Evolutionary conservation across 2,329 filamentous ascomycete species (phyloP).

Genomic region (Lasiodiplodia hormozganensis): DNA sequence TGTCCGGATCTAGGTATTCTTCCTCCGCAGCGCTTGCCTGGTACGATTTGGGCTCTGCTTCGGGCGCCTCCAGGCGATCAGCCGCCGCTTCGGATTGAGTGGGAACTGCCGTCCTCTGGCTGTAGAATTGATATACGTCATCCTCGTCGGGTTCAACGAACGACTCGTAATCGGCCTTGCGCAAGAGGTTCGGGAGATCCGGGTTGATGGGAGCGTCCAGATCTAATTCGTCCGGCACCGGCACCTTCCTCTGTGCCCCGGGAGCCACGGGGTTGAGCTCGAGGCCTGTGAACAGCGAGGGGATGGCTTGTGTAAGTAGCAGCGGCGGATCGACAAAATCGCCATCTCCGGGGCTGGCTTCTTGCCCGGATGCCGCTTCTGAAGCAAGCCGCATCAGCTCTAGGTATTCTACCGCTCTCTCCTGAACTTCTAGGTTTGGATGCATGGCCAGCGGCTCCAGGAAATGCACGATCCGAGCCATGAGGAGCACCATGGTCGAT

Average conservation of each 20-base stretch:
- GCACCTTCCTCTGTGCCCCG: conserved; percentile 85
- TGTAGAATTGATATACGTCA: conserved; percentile 55
- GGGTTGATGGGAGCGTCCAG: conserved; percentile 83
- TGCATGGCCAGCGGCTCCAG: conserved; percentile 81
- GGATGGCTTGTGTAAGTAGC: conserved; percentile 88
- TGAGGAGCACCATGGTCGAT: conserved; percentile 75
- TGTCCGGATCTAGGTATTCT: conserved; percentile 73
- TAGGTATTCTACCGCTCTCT: conserved; percentile 89
- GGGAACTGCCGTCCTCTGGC: conserved; percentile 47
- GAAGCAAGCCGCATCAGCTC: conserved; percentile 87
- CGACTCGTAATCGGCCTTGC: conserved; percentile 54
- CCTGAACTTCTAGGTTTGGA: conserved; percentile 91
- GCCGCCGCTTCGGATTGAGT: conserved; percentile 45
- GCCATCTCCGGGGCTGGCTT: conserved; percentile 61
- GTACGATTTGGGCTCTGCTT: conserved; percentile 49
- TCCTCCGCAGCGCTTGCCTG: conserved; percentile 51
- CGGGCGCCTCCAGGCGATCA: conserved; percentile 50
- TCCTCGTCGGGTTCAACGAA: conserved; percentile 50
- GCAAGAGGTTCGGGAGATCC: conserved; percentile 72
- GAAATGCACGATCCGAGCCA: conserved; percentile 82
- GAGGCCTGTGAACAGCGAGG: conserved; percentile 82
- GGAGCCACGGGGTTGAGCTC: conserved; percentile 90
- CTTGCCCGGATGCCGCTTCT: conserved; percentile 77
- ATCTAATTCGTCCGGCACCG: conserved; percentile 76
- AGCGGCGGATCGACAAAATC: conserved; percentile 80